phyloP scores from a whole-genome alignment of 2,329 filamentous ascomycete species.

The Hypoxylon sp. region DNA sequence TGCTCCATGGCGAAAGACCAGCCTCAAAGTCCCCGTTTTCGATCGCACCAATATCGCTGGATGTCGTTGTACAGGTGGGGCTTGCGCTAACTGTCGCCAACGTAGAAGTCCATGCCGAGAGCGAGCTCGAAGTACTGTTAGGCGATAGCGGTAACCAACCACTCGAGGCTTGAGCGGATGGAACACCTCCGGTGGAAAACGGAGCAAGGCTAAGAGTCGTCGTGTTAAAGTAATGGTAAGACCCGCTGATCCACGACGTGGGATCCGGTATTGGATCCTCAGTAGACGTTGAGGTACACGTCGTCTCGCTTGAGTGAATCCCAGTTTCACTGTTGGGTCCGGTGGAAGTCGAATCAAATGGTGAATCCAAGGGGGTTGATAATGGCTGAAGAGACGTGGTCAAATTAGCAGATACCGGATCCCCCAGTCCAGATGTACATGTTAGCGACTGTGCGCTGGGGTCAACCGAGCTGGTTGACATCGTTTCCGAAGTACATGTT shows the following conservation, averaged over 20 bases:
- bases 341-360: conserved; percentile 8
- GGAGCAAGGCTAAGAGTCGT: neutral
- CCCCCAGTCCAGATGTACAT: neutral
- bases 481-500: conserved; percentile 17
- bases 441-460: conserved; percentile 10
- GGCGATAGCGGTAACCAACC: neutral
- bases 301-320: conserved; percentile 24
- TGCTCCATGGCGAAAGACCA: conserved; percentile 50
- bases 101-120: conserved; percentile 7
- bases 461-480: conserved; percentile 11
- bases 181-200: neutral
- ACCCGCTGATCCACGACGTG: conserved; percentile 4
- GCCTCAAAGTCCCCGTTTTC: conserved; percentile 51
- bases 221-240: conserved; percentile 29
- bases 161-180: neutral
- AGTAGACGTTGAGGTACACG: conserved; percentile 23
- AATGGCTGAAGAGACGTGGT: conserved; percentile 13
- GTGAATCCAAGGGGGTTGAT: conserved; percentile 8
- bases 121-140: conserved; percentile 17
- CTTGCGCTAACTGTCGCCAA: conserved; percentile 15
- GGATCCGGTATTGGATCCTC: conserved; percentile 4
- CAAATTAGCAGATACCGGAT: conserved; percentile 2
- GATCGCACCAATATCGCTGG: conserved; percentile 28
- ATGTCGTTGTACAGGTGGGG: conserved; percentile 24
- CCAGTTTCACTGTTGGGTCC: conserved; percentile 4